Percentiles rank a stretch among this genome's conserved stretches.
These are phyloP conservation scores for Plasmodium sp. DNA, from an alignment of 169 alveolate genomes.

Conservation along the genomic window DNA sequence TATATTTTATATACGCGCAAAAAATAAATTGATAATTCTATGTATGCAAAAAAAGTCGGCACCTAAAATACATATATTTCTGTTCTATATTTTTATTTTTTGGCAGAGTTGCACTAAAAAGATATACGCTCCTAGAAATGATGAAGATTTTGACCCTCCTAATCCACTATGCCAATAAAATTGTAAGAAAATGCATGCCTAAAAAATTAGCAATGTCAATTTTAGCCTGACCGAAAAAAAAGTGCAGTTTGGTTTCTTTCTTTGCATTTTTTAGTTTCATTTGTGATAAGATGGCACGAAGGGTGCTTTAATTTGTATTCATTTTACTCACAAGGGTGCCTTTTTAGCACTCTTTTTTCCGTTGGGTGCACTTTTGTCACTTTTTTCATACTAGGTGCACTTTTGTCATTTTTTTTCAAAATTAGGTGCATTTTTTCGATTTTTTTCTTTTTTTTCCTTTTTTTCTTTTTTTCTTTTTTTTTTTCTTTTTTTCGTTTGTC, in stretches of 20 bases:
- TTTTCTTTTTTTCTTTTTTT: background rate
- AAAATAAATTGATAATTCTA: background rate
- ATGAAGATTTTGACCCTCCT: constrained; percentile 42
- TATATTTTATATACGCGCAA: background rate
- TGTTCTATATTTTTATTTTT: constrained; percentile 5
- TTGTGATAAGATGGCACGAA: background rate
- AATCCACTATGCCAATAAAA: constrained; percentile 46
- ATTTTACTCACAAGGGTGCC: background rate
- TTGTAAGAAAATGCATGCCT: constrained; percentile 10
- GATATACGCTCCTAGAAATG: constrained; percentile 56
- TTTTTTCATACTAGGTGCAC: background rate
- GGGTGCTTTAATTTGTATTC: background rate
- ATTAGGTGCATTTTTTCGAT: background rate
- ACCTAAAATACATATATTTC: background rate
- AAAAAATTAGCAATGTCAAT: background rate
- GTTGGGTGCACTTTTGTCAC: background rate
- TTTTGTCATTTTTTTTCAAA: background rate
- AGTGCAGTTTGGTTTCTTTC: background rate
- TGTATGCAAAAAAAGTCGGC: background rate
- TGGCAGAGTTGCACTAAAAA: constrained; percentile 49
- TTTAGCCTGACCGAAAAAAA: background rate
- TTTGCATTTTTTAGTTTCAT: background rate
- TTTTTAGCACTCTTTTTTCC: background rate
- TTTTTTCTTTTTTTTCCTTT: background rate
- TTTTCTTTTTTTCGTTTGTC: background rate